Evolutionary conservation across 1,284 basidiomycete genomes (phyloP).

Genomic region (Xerocomus nothofagi): DNA sequence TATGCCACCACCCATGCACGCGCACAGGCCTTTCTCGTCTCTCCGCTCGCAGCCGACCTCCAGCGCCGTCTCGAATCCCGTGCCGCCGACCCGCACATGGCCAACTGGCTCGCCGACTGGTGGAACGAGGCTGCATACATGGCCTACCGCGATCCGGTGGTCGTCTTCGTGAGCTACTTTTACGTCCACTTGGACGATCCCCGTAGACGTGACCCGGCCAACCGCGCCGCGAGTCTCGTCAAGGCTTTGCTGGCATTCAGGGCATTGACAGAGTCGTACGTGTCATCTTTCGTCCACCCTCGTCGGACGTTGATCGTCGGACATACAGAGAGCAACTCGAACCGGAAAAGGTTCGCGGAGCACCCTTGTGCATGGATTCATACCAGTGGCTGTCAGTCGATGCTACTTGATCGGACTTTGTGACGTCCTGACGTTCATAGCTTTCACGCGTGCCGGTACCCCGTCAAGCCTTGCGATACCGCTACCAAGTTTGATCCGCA

Average conservation of each 20-base stretch:
- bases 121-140: conserved; percentile 95
- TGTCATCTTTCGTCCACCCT: conserved; percentile 14
- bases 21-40: conserved; percentile 72
- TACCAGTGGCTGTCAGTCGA: conserved; percentile 83
- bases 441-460: conserved; percentile 91
- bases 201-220: conserved; percentile 54
- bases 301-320: too few species aligned
- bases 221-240: conserved; percentile 77
- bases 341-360: conserved; percentile 84
- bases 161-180: conserved; percentile 95
- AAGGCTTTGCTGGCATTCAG: conserved; percentile 86
- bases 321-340: conserved; percentile 71
- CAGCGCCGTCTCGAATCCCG: conserved; percentile 80
- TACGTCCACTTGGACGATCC: conserved; percentile 84
- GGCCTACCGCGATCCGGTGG: conserved; percentile 85
- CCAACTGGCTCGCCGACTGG: conserved; percentile 95
- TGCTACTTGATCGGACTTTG: too few species aligned
- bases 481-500: conserved; percentile 80
- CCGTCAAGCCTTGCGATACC: conserved; percentile 80
- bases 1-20: conserved; percentile 58
- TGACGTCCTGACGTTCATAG: conserved; percentile 37
- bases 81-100: conserved; percentile 57
- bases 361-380: conserved; percentile 91
- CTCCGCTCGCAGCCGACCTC: conserved; percentile 71
- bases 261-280: conserved; percentile 76